Conservation (phyloP, 2,329 filamentous ascomycete species). For the Epichloe scottii region DNA sequence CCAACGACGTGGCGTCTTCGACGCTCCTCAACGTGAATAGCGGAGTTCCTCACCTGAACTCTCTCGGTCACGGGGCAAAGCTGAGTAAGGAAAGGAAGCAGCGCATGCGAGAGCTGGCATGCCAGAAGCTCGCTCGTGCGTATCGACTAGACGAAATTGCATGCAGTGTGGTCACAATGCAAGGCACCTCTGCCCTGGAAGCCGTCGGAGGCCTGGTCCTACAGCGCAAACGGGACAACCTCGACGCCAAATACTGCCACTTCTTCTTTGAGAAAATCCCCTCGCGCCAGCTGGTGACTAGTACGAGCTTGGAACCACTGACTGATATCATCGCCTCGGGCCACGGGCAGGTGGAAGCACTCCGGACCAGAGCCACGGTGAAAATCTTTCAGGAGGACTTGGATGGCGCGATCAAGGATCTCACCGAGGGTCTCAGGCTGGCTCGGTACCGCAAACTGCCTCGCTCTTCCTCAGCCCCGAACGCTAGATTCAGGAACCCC, state of each 20-base stretch:
- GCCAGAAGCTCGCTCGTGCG: conserved; percentile 62
- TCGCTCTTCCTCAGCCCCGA: not conserved
- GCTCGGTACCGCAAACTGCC: conserved; percentile 26
- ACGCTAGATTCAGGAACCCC: not conserved
- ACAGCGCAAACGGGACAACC: conserved; percentile 52
- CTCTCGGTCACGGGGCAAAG: conserved; percentile 39
- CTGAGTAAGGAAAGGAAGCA: conserved; percentile 66
- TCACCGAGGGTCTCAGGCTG: conserved; percentile 52
- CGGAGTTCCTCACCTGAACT: conserved; percentile 9
- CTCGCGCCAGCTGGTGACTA: conserved; percentile 57
- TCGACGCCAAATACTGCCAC: conserved; percentile 76
- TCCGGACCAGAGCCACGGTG: conserved; percentile 63
- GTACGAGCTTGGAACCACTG: conserved; percentile 54
- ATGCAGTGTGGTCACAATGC: conserved; percentile 73
- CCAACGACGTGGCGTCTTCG: conserved; percentile 57
- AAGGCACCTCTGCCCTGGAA: conserved; percentile 63
- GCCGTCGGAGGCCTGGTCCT: conserved; percentile 64
- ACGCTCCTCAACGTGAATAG: conserved; percentile 45
- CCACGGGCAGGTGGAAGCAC: conserved; percentile 51
- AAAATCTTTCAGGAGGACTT: conserved; percentile 65
- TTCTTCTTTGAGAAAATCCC: conserved; percentile 90
- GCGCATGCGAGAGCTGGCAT: conserved; percentile 69
- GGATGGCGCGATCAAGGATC: conserved; percentile 54
- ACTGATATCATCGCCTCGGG: conserved; percentile 53
- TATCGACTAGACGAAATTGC: conserved; percentile 76